These are phyloP conservation scores for Teunomyces kruisii DNA, from an alignment of 805 yeast species.

Conservation along the genomic window DNA sequence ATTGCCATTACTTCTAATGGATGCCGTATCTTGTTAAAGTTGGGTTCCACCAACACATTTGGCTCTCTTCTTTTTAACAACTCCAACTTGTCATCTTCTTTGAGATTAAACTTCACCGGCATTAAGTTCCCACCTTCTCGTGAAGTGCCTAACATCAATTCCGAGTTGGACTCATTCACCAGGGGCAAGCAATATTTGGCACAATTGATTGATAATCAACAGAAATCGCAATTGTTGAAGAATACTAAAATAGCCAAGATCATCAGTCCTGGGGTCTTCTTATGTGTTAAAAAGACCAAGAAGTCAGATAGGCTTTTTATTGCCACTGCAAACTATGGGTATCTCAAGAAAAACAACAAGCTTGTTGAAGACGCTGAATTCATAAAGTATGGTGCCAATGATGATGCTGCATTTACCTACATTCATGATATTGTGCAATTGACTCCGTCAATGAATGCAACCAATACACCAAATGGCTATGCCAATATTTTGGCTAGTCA, in stretches of 20 bases:
- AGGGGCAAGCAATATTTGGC: constrained; percentile 40
- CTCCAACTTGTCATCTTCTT: constrained; percentile 21
- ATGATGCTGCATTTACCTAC: constrained; percentile 26
- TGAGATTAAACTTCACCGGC: constrained; percentile 40
- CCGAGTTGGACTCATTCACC: constrained; percentile 43
- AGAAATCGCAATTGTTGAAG: constrained; percentile 56
- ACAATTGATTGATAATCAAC: constrained; percentile 40
- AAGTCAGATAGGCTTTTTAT: constrained; percentile 58
- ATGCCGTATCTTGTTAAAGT: constrained; percentile 66
- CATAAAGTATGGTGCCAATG: constrained; percentile 31
- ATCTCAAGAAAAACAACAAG: constrained; percentile 68
- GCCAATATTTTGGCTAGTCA: constrained; percentile 87
- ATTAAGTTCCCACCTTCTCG: constrained; percentile 68
- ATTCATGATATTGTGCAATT: constrained; percentile 75
- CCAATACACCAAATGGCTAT: constrained; percentile 75
- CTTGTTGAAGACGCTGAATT: constrained; percentile 81
- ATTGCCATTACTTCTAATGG: constrained; percentile 83
- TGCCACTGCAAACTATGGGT: constrained; percentile 82
- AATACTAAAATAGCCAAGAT: constrained; percentile 60
- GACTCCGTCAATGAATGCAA: constrained; percentile 68
- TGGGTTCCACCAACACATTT: constrained; percentile 14
- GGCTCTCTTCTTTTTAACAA: constrained; percentile 14
- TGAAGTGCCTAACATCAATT: constrained; percentile 39
- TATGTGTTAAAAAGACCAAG: constrained; percentile 57
- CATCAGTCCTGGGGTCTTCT: constrained; percentile 82